Evolutionary conservation across 2,329 filamentous ascomycete genomes (phyloP).

Genomic region (Colletotrichum sp.): DNA sequence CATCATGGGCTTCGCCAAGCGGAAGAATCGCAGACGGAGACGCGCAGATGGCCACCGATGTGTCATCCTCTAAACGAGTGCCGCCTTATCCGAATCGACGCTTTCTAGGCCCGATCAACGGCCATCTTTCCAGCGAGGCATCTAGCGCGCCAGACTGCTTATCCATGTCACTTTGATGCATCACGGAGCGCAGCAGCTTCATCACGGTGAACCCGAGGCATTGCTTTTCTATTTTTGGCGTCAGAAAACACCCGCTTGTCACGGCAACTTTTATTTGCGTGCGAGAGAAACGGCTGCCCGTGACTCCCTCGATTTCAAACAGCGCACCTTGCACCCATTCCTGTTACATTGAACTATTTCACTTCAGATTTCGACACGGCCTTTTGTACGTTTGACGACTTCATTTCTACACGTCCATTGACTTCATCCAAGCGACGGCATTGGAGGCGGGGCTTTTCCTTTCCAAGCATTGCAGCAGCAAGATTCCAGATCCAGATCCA

Average conservation of each 20-base stretch:
- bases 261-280: background rate
- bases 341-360: background rate
- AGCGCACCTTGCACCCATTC: background rate
- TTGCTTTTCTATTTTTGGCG: background rate
- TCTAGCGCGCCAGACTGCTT: background rate
- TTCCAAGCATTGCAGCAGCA: background rate
- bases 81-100: background rate
- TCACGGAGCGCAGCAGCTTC: background rate
- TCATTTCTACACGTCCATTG: background rate
- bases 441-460: background rate
- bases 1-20: conserved; percentile 34
- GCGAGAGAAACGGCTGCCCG: background rate
- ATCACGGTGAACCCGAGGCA: background rate
- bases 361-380: background rate
- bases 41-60: conserved; percentile 28
- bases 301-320: background rate
- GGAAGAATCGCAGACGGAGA: conserved; percentile 32
- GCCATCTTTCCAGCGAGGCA: background rate
- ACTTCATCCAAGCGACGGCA: conserved; percentile 3
- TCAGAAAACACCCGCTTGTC: background rate
- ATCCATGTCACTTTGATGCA: background rate
- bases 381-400: conserved; percentile 17
- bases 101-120: background rate
- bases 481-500: background rate
- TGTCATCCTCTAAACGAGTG: conserved; percentile 22